Evolutionary conservation across 352 stramenopile genomes (phyloP).

Genomic region (Globisporangium polare): DNA sequence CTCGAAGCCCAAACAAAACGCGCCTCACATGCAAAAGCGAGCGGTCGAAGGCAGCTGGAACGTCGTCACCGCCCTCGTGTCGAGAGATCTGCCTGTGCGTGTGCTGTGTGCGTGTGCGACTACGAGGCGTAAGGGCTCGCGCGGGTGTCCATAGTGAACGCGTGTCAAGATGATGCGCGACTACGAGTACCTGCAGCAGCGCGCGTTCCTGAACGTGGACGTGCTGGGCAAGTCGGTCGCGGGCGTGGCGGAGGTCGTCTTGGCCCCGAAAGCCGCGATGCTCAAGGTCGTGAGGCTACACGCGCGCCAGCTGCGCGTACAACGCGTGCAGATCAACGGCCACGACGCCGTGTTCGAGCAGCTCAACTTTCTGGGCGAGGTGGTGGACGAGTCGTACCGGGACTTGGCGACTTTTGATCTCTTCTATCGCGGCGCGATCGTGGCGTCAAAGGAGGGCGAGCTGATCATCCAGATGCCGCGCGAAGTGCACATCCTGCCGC

Average conservation of each 20-base stretch:
- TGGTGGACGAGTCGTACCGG: conserved; percentile 77
- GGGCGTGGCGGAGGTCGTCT: conserved; percentile 67
- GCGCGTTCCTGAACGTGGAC: conserved; percentile 70
- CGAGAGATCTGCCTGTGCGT: not conserved
- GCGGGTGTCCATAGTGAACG: not conserved
- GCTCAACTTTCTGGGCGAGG: conserved; percentile 68
- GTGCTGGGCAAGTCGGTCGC: conserved; percentile 55
- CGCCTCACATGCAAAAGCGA: not conserved
- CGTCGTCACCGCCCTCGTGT: not conserved
- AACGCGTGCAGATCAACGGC: conserved; percentile 51
- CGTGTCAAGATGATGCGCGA: conserved; percentile 60
- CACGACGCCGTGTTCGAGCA: conserved; percentile 66
- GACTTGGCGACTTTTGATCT: conserved; percentile 80
- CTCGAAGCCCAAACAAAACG: not conserved
- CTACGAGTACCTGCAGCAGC: conserved; percentile 86
- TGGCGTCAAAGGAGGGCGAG: conserved; percentile 81
- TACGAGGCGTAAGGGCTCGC: not conserved
- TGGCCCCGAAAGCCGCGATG: conserved; percentile 52
- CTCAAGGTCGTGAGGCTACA: conserved; percentile 67
- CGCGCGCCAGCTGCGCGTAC: conserved; percentile 67
- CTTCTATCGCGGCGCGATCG: conserved; percentile 82
- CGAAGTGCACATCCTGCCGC: conserved; percentile 47
- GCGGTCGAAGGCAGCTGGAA: not conserved
- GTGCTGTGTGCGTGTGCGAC: not conserved
- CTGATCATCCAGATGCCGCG: conserved; percentile 71